Percentiles rank a stretch among this genome's conserved stretches.
Conservation (phyloP, 352 stramenopile genomes). For the Phytopythium kandeliae region DNA sequence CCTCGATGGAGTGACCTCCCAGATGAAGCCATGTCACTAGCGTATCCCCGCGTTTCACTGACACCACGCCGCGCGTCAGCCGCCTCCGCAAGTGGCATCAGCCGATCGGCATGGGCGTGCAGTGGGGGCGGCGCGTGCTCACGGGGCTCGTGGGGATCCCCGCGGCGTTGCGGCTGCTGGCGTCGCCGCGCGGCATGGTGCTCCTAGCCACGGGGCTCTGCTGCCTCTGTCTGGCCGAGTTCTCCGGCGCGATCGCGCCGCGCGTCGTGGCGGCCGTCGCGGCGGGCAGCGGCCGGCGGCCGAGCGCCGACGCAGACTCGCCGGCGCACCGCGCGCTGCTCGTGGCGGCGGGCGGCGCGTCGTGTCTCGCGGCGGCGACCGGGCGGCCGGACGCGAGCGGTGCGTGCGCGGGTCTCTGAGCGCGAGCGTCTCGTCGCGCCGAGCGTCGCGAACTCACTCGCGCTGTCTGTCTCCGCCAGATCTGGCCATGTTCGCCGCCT, state of each 20-base stretch:
- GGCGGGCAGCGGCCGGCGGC: background rate
- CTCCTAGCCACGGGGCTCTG: slow-evolving; percentile 43
- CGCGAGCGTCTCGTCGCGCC: too few relatives aligned
- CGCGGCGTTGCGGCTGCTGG: slow-evolving; percentile 46
- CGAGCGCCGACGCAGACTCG: background rate
- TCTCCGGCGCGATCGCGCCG: slow-evolving; percentile 37
- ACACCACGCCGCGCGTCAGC: too few relatives aligned
- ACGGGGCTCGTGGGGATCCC: slow-evolving; percentile 59
- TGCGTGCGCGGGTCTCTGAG: background rate
- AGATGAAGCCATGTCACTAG: too few relatives aligned
- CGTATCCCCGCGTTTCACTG: too few relatives aligned
- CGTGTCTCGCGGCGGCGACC: slow-evolving; percentile 31
- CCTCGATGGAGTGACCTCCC: too few relatives aligned
- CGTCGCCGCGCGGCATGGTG: slow-evolving; percentile 41
- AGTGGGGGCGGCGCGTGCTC: slow-evolving; percentile 49
- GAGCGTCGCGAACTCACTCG: too few relatives aligned
- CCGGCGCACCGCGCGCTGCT: slow-evolving; percentile 20
- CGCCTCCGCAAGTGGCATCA: too few relatives aligned
- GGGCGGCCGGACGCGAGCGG: slow-evolving; percentile 13
- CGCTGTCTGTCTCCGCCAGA: background rate
- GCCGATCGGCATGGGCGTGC: slow-evolving; percentile 21
- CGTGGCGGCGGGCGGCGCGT: slow-evolving; percentile 13
- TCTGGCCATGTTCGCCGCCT: slow-evolving; percentile 2
- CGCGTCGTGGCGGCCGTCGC: slow-evolving; percentile 23
- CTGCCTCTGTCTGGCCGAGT: slow-evolving; percentile 52